Base-by-base conservation (phyloP, 2,329 filamentous ascomycete genomes). In the Reticulascus tulasneorum region DNA sequence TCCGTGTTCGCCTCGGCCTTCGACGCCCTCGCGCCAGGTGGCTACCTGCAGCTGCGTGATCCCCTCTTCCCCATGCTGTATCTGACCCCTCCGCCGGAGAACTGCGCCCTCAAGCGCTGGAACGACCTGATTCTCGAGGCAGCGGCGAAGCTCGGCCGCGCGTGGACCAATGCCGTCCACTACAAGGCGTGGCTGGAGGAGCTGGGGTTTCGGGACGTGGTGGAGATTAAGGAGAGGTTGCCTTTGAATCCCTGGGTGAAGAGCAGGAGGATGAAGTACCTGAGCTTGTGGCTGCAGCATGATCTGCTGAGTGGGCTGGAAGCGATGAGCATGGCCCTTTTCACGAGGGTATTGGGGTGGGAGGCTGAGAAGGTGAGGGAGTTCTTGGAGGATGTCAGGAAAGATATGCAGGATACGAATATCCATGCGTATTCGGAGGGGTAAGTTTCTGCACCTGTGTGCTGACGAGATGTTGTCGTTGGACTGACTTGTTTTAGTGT, bases 131-230 rank as follows among this genome's bases (percentile, higher is more conserved):
- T 66, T 20, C 24, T 47, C 4, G 59, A 66, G 35, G 51, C 32
- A n/a, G 48, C 23, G 63, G 54, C 29, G 49, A 60, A 29, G 20
- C 58, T 64, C 7, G 51, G 53, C 2, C 48, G 59, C 0, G 52
- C 48, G n/a, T 67, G 59, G 28, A 64, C 70, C 29, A 68, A 73
- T 35, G 58, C 49, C 13, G 63, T 60, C 0, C 40, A 62, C 2
- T 40, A 37, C 31, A 38, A 38, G 4, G 52, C 59, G 24, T 61
- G 65, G 34, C 60, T 79, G 49, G 53, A 59, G 10, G 67, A 70
- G n/a, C 71, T 67, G 0, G 77, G 77, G 2, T 79, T 79, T 44
- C 57, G 64, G 35, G 64, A 75, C 37, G 66, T 80, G 1, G 55
- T 55, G 0, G 67, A 76, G 50, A 55, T 62, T 3, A 50, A 68